Base-by-base conservation (phyloP, 352 stramenopile genomes). In the Phytophthora ohioensis region DNA sequence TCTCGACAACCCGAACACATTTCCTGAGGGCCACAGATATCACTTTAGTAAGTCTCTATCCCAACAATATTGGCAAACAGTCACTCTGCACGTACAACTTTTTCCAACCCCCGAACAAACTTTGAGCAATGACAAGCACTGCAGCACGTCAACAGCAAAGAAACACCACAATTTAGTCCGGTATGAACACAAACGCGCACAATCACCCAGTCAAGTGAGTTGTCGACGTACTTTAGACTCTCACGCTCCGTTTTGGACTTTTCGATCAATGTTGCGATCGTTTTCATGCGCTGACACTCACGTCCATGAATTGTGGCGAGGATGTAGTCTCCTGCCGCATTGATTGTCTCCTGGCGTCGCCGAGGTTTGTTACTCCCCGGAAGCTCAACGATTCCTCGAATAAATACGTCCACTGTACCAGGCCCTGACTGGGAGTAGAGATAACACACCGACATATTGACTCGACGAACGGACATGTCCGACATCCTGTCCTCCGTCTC, bases 381-480 rank as follows among this genome's bases (percentile, higher is more conserved):
- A 4, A 89, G 56, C 63, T 90, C 84, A 3, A 90, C 74, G 27
- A 91, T 89, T 3, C 81, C 84, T 30, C 84, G 81, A 31, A 80
- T 69, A 67, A 89, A 91, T 27, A 87, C 74, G 55, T 90, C 79
- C 31, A 89, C 79, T 4, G 76, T 39, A 21, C 85, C 76, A 5
- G 55, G 64, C 4, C 68, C 60, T 43, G 73, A 41, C 51, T 90
- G 80, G 32, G 75, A 79, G 67, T 90, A 91, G 54, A 91, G 32
- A 64, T 90, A 91, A 53, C 84, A 91, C 15, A 88, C 68, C 21
- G 84, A 91, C 56, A 90, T 75, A 49, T 83, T 79, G 54, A 87
- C 67, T 41, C 71, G 74, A 0, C 66, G 78, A 31, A 71, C 56
- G 7, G 67, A 68, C 13, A 55, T 54, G 13, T 78, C 54, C 4